A percentile compares a stretch with the other conserved stretches of the same genome.
Conservation (phyloP, 345 rosid genomes). For the sweet orange (Citrus sinensis) region DVS_A1.0 CM039165.1:2193501-2194000, state of each 20-base stretch:
- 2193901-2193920: slow-evolving; percentile 87
- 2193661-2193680: not conserved
- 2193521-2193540: not conserved
- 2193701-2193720: too few species aligned
- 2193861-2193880: not conserved
- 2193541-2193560: not conserved
- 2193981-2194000: slow-evolving; percentile 99
- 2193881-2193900: slow-evolving; percentile 7
- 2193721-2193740: not conserved
- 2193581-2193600: too few species aligned
- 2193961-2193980: slow-evolving; percentile 99
- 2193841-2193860: slow-evolving; percentile 4
- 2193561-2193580: not conserved
- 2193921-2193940: slow-evolving; percentile 99
- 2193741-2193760: slow-evolving; percentile 88
- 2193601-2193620: not conserved
- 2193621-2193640: not conserved
- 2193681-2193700: not conserved
- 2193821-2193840: slow-evolving; percentile 19
- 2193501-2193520: not conserved
- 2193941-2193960: slow-evolving; percentile 98
- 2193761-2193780: slow-evolving; percentile 97
- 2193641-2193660: not conserved
- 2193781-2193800: slow-evolving; percentile 99
- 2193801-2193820: slow-evolving; percentile 90